Percentiles rank a stretch among this genome's conserved stretches.
phyloP scores from a whole-genome alignment of 768 basidiomycete genomes.

The Russula compacta region DNA sequence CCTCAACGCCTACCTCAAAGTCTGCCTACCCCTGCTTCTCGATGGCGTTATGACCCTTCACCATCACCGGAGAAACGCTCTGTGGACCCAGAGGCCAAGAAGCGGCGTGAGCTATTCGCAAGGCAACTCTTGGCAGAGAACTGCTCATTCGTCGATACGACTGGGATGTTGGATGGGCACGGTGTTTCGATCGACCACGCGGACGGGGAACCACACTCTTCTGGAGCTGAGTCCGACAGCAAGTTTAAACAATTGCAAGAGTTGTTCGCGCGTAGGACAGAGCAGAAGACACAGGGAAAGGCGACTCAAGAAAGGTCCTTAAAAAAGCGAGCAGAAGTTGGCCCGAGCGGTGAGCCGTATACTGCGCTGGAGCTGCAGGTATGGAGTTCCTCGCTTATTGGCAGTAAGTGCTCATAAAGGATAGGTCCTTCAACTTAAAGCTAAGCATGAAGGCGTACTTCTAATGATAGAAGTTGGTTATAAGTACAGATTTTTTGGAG shows the following conservation, averaged over 20 bases:
- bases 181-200: not conserved
- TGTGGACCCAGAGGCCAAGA: slow-evolving; percentile 4
- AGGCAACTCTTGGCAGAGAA: slow-evolving; percentile 12
- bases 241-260: slow-evolving; percentile 40
- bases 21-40: slow-evolving; percentile 1
- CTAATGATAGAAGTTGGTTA: slow-evolving; percentile 82
- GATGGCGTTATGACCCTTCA: slow-evolving; percentile 15
- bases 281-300: slow-evolving; percentile 25
- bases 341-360: slow-evolving; percentile 61
- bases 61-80: slow-evolving; percentile 9
- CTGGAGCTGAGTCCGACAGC: slow-evolving; percentile 36
- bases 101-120: slow-evolving; percentile 11
- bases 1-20: not conserved
- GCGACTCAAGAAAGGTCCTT: slow-evolving; percentile 22
- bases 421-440: slow-evolving; percentile 51
- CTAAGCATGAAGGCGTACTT: slow-evolving; percentile 53
- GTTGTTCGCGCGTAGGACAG: slow-evolving; percentile 36
- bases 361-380: slow-evolving; percentile 74
- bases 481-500: slow-evolving; percentile 74
- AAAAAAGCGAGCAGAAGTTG: slow-evolving; percentile 39
- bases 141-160: not conserved
- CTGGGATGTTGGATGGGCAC: not conserved
- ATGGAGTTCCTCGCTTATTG: slow-evolving; percentile 11
- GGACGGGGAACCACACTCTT: slow-evolving; percentile 19
- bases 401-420: not conserved